Evolutionary conservation across 2,329 filamentous ascomycete species (phyloP), one percentile per base, ranked within the genome.

Genomic region (Whalleya microplaca): DNA sequence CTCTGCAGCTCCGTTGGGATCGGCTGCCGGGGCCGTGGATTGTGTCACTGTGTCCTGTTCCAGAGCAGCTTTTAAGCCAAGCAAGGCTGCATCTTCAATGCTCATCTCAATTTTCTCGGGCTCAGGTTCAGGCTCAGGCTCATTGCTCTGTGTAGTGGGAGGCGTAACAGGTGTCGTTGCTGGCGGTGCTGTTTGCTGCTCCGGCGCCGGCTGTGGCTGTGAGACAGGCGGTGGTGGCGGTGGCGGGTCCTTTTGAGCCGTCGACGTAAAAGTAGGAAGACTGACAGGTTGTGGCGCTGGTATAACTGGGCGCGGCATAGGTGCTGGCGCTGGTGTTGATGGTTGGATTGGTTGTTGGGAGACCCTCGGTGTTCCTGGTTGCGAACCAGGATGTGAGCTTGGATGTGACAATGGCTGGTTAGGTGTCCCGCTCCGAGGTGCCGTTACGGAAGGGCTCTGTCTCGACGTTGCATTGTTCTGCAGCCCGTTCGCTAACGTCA

Each of bases 401-500:
- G 50, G n/a, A 54, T 67, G 65, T 18, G 62, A 51, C 0, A 62
- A 37, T 9, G 60, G 50, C 21, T 65, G 64, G 20, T 58, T 60
- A 14, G 68, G 58, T 20, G 64, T 65, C 12, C 56, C 54, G 41
- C 58, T 65, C 53, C 55, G 60, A 14, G 63, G 56, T 2, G 48
- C 55, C 18, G 62, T 47, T 20, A 47, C 43, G 2, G 66, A 59
- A 14, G 65, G 55, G 19, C 59, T 64, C 3, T 66, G 52, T 53
- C 60, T 66, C 40, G 53, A 56, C 19, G 52, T 19, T 41, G 58
- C n/a, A 41, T 68, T 67, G 44, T 67, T 79, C 51, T 84, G 80
- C 45, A 85, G 63, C 0, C 82, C 81, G 37, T 79, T 76, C 0
- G 80, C 81, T 44, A 86, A 66, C 1, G 80, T 77, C 75, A 85